Evolutionary conservation across 108 stramenopile genomes (phyloP).

Genomic region (Skeletonema potamos): DNA sequence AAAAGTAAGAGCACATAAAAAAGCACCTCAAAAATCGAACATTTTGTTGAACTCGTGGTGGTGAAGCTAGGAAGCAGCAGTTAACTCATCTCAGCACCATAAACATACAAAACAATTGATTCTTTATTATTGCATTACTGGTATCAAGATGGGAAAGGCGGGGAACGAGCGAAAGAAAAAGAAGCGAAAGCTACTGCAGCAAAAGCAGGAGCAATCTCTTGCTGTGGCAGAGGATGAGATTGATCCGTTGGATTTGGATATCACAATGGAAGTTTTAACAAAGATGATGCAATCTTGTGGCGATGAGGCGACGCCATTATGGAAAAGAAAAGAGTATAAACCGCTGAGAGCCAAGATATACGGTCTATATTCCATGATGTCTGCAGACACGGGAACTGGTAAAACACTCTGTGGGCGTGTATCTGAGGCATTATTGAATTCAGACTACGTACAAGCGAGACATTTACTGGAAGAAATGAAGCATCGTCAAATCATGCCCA

Average conservation of each 20-base stretch:
- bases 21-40: too few species aligned
- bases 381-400: neutral
- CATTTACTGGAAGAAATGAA: constrained; percentile 9
- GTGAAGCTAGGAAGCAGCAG: too few species aligned
- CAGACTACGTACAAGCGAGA: constrained; percentile 11
- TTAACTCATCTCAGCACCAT: too few species aligned
- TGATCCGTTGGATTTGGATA: constrained; percentile 1
- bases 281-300: constrained; percentile 17
- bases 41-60: too few species aligned
- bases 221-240: neutral
- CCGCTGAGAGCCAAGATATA: constrained; percentile 1
- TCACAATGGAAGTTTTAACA: constrained; percentile 12
- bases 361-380: constrained; percentile 6
- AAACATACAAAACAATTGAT: too few species aligned
- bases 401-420: constrained; percentile 6
- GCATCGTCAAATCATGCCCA: constrained; percentile 9
- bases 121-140: too few species aligned
- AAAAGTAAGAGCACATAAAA: too few species aligned
- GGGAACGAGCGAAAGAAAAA: constrained; percentile 7
- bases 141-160: constrained; percentile 1
- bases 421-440: constrained; percentile 5
- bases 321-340: constrained; percentile 6
- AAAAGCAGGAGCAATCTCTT: neutral
- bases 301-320: constrained; percentile 4
- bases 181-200: constrained; percentile 1